These are phyloP conservation scores for Trichoderma sp. DNA, from an alignment of 2,329 filamentous ascomycete genomes.

Conservation along the genomic window DNA sequence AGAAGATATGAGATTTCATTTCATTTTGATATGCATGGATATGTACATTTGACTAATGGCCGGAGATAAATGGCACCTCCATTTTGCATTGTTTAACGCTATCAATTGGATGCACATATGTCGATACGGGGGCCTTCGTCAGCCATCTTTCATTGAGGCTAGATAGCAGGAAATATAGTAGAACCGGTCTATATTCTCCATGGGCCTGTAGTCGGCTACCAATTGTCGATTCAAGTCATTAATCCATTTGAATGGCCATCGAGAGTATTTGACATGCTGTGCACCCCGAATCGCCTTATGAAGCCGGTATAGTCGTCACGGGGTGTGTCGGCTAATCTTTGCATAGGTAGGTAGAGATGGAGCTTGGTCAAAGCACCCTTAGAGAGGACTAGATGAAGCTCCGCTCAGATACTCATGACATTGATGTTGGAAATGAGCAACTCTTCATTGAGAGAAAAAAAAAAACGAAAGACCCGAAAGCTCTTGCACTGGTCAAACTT, in stretches of 20 bases:
- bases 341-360: not conserved
- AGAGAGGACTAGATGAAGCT: not conserved
- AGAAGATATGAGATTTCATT: not conserved
- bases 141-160: not conserved
- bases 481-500: not conserved
- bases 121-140: not conserved
- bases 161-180: no score
- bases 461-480: not conserved
- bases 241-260: no score
- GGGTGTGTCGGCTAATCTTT: not conserved
- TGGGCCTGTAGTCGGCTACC: no score
- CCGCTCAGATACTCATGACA: not conserved
- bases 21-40: not conserved
- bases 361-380: not conserved
- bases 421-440: not conserved
- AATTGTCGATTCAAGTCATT: no score
- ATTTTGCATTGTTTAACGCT: not conserved
- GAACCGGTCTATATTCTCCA: no score
- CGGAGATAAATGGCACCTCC: not conserved
- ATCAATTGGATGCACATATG: not conserved
- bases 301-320: not conserved
- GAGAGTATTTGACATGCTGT: no score
- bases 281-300: no score
- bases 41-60: not conserved
- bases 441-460: not conserved